Percentiles rank a stretch among this genome's conserved stretches.
phyloP scores from a whole-genome alignment of 2,329 filamentous ascomycete species.

The Truncatella angustata region DNA sequence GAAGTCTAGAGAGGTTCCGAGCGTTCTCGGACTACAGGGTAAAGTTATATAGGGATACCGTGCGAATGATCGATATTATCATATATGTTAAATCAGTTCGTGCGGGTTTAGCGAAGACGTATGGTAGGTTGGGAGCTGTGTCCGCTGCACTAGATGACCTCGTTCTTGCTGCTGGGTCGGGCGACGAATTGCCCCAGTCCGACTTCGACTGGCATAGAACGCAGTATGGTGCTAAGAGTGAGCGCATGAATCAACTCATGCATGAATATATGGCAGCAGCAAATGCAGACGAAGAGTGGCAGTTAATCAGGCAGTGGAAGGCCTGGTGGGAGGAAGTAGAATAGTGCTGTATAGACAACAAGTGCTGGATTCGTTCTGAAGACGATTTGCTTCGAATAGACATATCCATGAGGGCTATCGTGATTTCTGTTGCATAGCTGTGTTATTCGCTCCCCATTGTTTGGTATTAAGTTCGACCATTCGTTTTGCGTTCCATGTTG shows the following conservation, averaged over 20 bases:
- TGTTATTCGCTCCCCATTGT: too few species aligned
- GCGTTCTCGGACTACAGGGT: background rate
- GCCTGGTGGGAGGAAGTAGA: slow-evolving; percentile 5
- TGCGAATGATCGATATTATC: background rate
- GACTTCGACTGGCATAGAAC: background rate
- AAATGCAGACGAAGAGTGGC: slow-evolving; percentile 1
- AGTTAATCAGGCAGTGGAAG: background rate
- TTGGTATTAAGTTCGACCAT: too few species aligned
- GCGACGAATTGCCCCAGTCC: background rate
- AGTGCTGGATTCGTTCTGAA: too few species aligned
- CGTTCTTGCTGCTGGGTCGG: too few species aligned
- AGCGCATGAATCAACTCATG: background rate
- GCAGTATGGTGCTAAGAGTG: background rate
- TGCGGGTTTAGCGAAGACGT: background rate
- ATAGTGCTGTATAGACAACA: background rate
- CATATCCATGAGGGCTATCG: too few species aligned
- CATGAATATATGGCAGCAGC: background rate
- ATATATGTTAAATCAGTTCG: background rate
- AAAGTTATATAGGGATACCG: background rate
- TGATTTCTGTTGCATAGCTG: too few species aligned
- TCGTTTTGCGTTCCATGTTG: too few species aligned
- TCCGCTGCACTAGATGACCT: background rate
- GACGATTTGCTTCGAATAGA: background rate
- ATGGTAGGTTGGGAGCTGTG: background rate
- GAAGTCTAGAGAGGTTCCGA: background rate